phyloP scores from a whole-genome alignment of 768 basidiomycete genomes.

The Pisolithus microcarpus region DNA sequence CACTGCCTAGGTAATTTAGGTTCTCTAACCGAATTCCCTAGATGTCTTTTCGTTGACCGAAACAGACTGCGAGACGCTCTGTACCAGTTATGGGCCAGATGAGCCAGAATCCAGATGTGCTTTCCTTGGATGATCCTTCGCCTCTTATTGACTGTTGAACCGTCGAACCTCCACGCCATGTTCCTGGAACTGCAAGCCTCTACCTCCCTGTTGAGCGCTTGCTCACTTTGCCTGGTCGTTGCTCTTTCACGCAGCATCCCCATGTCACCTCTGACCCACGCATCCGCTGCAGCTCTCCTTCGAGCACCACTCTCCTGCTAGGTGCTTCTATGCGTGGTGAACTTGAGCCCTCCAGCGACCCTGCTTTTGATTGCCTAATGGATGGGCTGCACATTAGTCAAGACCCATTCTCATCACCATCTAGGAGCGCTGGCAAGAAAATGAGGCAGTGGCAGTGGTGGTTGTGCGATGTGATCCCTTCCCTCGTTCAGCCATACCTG shows the following conservation, averaged over 20 bases:
- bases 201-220: background rate
- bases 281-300: background rate
- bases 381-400: background rate
- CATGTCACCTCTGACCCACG: background rate
- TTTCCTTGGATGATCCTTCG: background rate
- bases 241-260: background rate
- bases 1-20: too few species aligned
- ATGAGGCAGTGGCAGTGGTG: constrained; percentile 3
- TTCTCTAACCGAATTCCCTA: too few species aligned
- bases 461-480: constrained; percentile 4
- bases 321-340: background rate
- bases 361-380: background rate
- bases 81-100: too few species aligned
- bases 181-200: background rate
- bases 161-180: background rate
- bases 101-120: background rate
- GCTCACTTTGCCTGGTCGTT: background rate
- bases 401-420: background rate
- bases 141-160: background rate
- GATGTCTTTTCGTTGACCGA: too few species aligned
- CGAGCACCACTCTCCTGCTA: background rate
- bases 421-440: background rate
- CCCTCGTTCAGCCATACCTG: constrained; percentile 4
- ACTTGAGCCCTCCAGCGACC: too few species aligned
- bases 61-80: too few species aligned